Evolutionary conservation across 768 basidiomycete genomes (phyloP), one percentile per base, ranked within the genome.

Genomic region (Daedaleopsis sinensis): DNA sequence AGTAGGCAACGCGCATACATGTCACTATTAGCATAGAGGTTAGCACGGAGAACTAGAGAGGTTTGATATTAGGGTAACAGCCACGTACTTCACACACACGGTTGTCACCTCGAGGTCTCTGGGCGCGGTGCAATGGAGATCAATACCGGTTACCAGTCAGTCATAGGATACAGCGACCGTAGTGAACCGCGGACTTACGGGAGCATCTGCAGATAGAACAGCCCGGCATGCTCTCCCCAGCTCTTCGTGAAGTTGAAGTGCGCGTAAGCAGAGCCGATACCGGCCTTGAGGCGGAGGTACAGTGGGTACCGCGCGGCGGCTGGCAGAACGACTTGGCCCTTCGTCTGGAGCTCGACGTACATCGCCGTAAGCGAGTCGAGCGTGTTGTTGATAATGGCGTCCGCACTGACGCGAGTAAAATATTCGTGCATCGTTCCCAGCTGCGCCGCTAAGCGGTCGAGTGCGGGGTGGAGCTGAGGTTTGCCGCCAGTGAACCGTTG

Each of bases 361-460:
- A 68, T 61, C 9, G 73, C 72, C 46, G 73, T 72, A 21, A 81
- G 64, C 37, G 73, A 71, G 38, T 75, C 76, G 42, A 80, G 50
- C 0, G 74, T 75, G 7, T 75, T 70, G 12, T 73, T 71, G 21
- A 74, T 67, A 54, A 57, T 57, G 5, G 47, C n/a, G 35, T 50
- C 32, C 8, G 75, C 73, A 0, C 65, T 69, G 23, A 77, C 65
- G 0, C 72, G 58, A 10, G 57, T 63, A 19, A n/a, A 47, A 18
- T 47, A 59, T 3, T 65, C 59, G 7, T 72, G 60, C 11, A 73
- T 65, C 21, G 73, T 71, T 21, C 65, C 65, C 16, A 81, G 50
- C 39, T 77, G 54, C 19, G 69, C 66, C 11, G 73, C 78, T 48
- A 80, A 65, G 4, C 69, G 68, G 48, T 77, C 74, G 21, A 80